Evolutionary conservation across 1,139 yeast genomes (phyloP).

Genomic region (Zygoascus hellenicus): DNA sequence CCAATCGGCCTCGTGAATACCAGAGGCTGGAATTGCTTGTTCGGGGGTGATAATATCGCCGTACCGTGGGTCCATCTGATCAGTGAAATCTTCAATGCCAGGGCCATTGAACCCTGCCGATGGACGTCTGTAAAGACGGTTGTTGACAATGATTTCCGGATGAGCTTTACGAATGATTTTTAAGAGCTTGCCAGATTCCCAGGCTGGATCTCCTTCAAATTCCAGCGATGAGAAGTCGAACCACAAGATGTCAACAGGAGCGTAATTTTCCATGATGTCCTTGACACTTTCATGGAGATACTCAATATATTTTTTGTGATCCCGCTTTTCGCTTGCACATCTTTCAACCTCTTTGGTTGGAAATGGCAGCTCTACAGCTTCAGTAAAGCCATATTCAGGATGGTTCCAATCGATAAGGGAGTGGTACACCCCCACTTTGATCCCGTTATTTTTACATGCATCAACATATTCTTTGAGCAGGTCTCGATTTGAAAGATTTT

Average conservation of each 20-base stretch:
- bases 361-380: conserved; percentile 12
- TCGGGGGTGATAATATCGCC: conserved; percentile 20
- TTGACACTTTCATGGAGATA: conserved; percentile 15
- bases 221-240: conserved; percentile 16
- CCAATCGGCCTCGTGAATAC: conserved; percentile 14
- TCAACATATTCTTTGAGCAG: conserved; percentile 13
- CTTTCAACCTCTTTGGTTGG: conserved; percentile 14
- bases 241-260: conserved; percentile 14
- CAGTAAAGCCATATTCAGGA: conserved; percentile 14
- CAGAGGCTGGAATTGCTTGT: conserved; percentile 13
- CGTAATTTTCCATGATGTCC: conserved; percentile 16
- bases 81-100: conserved; percentile 12
- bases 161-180: conserved; percentile 10
- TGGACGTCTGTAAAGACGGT: conserved; percentile 14
- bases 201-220: conserved; percentile 17
- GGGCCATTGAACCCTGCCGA: conserved; percentile 15
- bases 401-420: conserved; percentile 19
- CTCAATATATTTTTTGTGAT: conserved; percentile 12
- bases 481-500: conserved; percentile 12
- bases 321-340: conserved; percentile 7
- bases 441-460: conserved; percentile 11
- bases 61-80: conserved; percentile 14
- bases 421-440: conserved; percentile 16
- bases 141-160: conserved; percentile 15
- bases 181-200: conserved; percentile 14